A percentile compares a stretch with the other conserved stretches of the same genome.
These are phyloP conservation scores for Neohortaea acidophila DNA, from an alignment of 495 filamentous ascomycete species.

Conservation along the genomic window DNA sequence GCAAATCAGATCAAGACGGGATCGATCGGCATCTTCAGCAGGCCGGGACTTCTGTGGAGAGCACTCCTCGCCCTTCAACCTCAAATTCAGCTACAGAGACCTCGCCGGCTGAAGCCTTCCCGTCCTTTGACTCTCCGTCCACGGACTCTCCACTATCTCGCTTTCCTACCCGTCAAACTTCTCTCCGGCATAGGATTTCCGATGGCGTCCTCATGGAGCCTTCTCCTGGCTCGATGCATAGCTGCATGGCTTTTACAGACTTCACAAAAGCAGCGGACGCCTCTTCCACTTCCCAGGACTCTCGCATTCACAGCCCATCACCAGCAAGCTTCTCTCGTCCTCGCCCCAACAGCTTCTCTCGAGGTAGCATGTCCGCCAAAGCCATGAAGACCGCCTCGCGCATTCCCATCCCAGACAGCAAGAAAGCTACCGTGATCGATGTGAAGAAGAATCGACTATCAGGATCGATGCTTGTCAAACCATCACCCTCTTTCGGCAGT, in stretches of 20 bases:
- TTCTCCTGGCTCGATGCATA: neutral
- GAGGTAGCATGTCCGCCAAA: neutral
- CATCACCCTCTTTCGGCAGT: constrained; percentile 7
- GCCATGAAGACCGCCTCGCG: constrained; percentile 14
- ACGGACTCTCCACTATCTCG: too few species aligned
- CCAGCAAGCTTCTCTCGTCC: constrained; percentile 16
- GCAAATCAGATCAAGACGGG: too few species aligned
- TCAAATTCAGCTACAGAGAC: too few species aligned
- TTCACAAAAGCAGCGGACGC: neutral
- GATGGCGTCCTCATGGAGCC: neutral
- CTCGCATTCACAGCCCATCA: constrained; percentile 7
- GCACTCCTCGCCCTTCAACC: too few species aligned
- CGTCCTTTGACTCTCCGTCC: too few species aligned
- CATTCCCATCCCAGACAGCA: constrained; percentile 15
- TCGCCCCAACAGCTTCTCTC: constrained; percentile 6
- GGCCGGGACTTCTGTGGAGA: too few species aligned
- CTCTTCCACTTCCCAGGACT: neutral
- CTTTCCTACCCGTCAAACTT: neutral
- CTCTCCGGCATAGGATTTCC: neutral
- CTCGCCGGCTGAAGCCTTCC: too few species aligned
- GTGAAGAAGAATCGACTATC: constrained; percentile 4
- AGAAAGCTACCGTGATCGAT: constrained; percentile 13
- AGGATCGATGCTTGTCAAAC: neutral
- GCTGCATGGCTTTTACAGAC: constrained; percentile 1
- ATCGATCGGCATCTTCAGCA: too few species aligned